Percentiles rank a stretch among this genome's conserved stretches.
Evolutionary conservation across 2,329 filamentous ascomycete genomes (phyloP).

Genomic region (Colletotrichum costaricense): DNA sequence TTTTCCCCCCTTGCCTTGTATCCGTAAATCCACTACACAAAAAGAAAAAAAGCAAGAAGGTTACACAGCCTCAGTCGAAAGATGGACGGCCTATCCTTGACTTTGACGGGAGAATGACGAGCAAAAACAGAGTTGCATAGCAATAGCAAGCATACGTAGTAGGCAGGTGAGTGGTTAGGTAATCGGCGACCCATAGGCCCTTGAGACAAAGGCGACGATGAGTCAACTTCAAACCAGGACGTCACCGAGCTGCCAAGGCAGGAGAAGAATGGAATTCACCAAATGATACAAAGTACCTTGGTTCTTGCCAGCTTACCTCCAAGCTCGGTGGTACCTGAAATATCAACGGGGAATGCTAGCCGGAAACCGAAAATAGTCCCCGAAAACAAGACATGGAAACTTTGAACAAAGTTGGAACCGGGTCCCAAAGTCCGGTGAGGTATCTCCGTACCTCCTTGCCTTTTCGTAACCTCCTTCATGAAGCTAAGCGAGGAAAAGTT

Average conservation of each 20-base stretch:
- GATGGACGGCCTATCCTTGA: constrained; percentile 6
- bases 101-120: constrained; percentile 6
- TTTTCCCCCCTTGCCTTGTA: background rate
- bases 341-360: constrained; percentile 18
- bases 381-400: background rate
- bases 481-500: constrained; percentile 4
- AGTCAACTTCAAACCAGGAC: constrained; percentile 28
- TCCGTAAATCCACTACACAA: background rate
- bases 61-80: constrained; percentile 3
- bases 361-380: constrained; percentile 9
- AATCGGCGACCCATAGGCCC: background rate
- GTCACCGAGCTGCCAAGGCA: background rate
- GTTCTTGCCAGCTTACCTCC: background rate
- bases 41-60: background rate
- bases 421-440: background rate
- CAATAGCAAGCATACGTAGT: too few species aligned
- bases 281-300: background rate
- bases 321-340: background rate
- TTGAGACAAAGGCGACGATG: constrained; percentile 3
- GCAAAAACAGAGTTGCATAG: background rate
- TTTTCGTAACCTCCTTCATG: background rate
- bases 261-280: background rate
- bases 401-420: background rate
- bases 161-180: too few species aligned
- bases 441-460: background rate